These are phyloP conservation scores for Populus tremula DNA, from an alignment of 345 rosid genomes.

Conservation along the genomic window DNA sequence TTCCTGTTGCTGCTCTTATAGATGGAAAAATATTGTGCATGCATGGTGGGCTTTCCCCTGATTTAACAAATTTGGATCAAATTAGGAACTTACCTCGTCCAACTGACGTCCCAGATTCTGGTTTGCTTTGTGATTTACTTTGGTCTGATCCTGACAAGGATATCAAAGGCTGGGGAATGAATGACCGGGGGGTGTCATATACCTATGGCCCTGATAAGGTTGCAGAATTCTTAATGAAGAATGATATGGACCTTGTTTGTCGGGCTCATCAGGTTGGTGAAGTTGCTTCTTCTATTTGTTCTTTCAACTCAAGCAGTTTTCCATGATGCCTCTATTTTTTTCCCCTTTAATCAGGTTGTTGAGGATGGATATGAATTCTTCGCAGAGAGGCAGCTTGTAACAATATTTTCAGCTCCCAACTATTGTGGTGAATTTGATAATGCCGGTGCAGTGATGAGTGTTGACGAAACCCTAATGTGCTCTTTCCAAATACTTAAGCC, in stretches of 20 bases:
- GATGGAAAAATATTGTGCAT: conserved; percentile 91
- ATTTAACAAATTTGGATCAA: conserved; percentile 63
- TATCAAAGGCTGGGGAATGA: conserved; percentile 82
- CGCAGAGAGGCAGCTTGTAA: conserved; percentile 80
- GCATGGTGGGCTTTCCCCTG: conserved; percentile 97
- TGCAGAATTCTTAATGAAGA: conserved; percentile 59
- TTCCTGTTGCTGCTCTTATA: conserved; percentile 81
- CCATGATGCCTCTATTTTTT: background rate
- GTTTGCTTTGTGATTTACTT: conserved; percentile 86
- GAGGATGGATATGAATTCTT: conserved; percentile 96
- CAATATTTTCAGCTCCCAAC: conserved; percentile 90
- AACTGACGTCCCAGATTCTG: conserved; percentile 78
- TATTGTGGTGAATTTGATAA: conserved; percentile 94
- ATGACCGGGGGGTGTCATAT: conserved; percentile 85
- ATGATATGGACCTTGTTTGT: conserved; percentile 90
- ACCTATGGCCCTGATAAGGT: conserved; percentile 85
- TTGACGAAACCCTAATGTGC: conserved; percentile 85
- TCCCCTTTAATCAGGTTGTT: conserved; percentile 52
- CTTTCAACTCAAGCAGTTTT: background rate
- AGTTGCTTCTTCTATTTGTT: background rate
- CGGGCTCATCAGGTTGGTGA: conserved; percentile 84
- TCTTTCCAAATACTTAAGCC: conserved; percentile 92
- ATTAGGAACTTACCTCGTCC: conserved; percentile 76
- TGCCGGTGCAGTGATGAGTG: conserved; percentile 95
- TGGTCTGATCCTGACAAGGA: conserved; percentile 94